phyloP scores from a whole-genome alignment of 768 basidiomycete genomes.

The Psilocybe cyanescens region DNA sequence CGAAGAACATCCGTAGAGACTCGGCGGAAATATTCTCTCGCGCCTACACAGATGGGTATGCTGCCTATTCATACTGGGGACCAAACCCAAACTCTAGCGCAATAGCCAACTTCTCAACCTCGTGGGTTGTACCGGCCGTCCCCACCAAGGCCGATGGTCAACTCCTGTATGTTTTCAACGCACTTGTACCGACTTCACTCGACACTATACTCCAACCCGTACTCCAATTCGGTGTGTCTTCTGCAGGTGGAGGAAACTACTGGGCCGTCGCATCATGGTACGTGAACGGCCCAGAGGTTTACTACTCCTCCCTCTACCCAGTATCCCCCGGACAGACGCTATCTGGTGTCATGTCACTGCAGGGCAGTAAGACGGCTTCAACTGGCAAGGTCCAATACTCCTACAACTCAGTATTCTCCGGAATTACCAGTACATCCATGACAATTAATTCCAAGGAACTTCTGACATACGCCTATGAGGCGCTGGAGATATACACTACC shows the following conservation, averaged over 20 bases:
- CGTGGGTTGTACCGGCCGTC: not conserved
- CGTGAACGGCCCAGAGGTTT: not conserved
- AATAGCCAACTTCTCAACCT: not conserved
- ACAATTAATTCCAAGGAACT: not conserved
- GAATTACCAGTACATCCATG: not conserved
- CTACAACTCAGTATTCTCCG: not conserved
- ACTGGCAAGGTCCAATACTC: not conserved
- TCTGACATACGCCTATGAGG: constrained; percentile 1
- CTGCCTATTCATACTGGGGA: not conserved
- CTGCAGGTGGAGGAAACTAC: constrained; percentile 1
- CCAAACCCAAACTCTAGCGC: constrained; percentile 1
- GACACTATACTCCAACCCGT: not conserved
- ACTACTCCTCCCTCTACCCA: constrained; percentile 1
- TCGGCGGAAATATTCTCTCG: too few species aligned
- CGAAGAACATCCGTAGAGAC: not conserved
- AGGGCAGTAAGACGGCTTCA: not conserved
- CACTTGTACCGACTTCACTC: not conserved
- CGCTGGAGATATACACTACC: constrained; percentile 5
- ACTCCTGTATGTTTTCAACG: not conserved
- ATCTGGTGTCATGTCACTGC: constrained; percentile 1
- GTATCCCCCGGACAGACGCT: not conserved
- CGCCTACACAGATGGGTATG: not conserved
- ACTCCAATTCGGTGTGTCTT: not conserved
- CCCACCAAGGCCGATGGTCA: not conserved
- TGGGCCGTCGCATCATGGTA: constrained; percentile 2